These are phyloP conservation scores for Agaricales sp. DNA, from an alignment of 1,284 basidiomycete genomes.

Conservation along the genomic window DNA sequence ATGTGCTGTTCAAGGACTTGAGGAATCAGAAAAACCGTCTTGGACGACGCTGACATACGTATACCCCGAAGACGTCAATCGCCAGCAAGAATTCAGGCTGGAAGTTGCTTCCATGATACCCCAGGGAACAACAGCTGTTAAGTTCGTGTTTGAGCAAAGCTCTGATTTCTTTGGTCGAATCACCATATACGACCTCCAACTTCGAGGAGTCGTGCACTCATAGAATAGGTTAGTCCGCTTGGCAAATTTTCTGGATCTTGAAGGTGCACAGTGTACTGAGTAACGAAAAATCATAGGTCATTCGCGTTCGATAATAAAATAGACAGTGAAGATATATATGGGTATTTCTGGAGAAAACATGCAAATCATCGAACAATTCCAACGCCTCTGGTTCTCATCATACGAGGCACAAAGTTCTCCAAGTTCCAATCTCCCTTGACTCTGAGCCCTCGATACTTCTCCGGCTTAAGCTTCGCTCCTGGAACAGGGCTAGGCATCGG, in stretches of 20 bases:
- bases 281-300: too few species aligned
- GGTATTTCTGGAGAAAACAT: too few species aligned
- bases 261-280: too few species aligned
- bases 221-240: constrained; percentile 5
- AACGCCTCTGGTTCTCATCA: too few species aligned
- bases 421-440: too few species aligned
- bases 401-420: too few species aligned
- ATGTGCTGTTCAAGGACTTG: constrained; percentile 38
- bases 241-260: not conserved
- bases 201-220: constrained; percentile 33
- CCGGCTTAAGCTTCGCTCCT: too few species aligned
- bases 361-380: too few species aligned
- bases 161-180: constrained; percentile 74
- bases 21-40: constrained; percentile 15
- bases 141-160: constrained; percentile 64
- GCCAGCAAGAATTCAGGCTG: constrained; percentile 55
- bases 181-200: constrained; percentile 54
- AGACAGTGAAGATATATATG: too few species aligned
- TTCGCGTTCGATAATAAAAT: too few species aligned
- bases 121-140: constrained; percentile 34
- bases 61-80: constrained; percentile 71
- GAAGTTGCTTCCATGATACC: constrained; percentile 9
- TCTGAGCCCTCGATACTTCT: too few species aligned
- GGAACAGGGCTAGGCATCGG: too few species aligned
- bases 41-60: constrained; percentile 44